These are phyloP conservation scores for Rubia tinctorum DNA, from an alignment of 305 asterid species.

Conservation along the genomic window DNA sequence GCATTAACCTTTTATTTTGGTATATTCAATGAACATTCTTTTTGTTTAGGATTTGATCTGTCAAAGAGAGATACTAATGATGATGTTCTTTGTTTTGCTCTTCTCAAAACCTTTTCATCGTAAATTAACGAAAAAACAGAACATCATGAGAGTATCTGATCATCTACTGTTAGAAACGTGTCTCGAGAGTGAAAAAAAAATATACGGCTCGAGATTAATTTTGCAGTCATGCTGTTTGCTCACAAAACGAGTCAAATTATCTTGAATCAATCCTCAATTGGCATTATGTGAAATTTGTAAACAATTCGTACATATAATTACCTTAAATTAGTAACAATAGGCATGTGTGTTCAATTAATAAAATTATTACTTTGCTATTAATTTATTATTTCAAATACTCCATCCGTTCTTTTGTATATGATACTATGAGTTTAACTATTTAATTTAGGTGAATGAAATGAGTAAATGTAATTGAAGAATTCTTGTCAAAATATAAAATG, in stretches of 20 bases:
- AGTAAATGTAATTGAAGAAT: too few species aligned
- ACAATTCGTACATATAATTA: too few species aligned
- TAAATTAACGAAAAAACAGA: neutral
- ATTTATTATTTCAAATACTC: too few species aligned
- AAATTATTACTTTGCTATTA: too few species aligned
- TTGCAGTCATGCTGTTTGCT: neutral
- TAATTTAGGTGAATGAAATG: too few species aligned
- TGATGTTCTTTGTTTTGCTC: neutral
- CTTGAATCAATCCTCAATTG: neutral
- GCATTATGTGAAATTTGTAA: too few species aligned
- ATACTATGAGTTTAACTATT: too few species aligned
- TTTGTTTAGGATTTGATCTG: neutral
- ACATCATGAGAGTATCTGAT: neutral
- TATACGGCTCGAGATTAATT: neutral
- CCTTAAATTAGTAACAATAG: too few species aligned
- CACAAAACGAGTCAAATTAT: neutral
- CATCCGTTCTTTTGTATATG: too few species aligned
- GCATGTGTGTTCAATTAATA: too few species aligned
- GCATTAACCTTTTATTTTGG: neutral
- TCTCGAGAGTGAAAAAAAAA: neutral
- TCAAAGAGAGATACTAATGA: neutral
- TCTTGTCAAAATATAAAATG: too few species aligned
- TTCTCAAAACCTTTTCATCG: neutral
- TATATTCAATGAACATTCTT: neutral
- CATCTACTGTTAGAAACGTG: neutral